Conservation (phyloP, 441 rosid genomes). For the Adansonia madagascariensis region DNA sequence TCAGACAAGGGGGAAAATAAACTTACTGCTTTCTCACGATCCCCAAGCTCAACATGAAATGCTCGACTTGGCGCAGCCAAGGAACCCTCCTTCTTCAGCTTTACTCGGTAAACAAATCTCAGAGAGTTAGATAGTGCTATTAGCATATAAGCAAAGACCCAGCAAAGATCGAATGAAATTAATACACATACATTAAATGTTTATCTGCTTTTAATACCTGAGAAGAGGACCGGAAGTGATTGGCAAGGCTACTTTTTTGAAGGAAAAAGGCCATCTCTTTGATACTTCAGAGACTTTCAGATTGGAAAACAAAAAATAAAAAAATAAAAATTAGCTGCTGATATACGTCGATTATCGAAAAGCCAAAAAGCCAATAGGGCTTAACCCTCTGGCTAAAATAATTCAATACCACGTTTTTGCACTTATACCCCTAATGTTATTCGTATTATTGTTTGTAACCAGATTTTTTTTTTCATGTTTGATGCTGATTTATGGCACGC, state of each 20-base stretch:
- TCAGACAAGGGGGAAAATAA: slow-evolving; percentile 1
- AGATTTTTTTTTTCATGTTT: too few relatives aligned
- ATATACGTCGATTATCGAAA: not conserved
- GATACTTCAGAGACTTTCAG: not conserved
- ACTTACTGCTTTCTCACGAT: slow-evolving; percentile 92
- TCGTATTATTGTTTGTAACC: too few relatives aligned
- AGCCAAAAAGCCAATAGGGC: not conserved
- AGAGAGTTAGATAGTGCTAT: slow-evolving; percentile 12
- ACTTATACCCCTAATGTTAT: not conserved
- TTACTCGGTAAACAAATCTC: not conserved
- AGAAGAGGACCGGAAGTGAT: slow-evolving; percentile 59
- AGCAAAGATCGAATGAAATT: not conserved
- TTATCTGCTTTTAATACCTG: slow-evolving; percentile 43
- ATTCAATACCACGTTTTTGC: not conserved
- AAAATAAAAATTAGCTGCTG: not conserved
- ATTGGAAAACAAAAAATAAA: slow-evolving; percentile 20
- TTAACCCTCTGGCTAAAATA: not conserved
- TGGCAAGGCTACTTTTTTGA: slow-evolving; percentile 47
- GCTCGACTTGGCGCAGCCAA: slow-evolving; percentile 57
- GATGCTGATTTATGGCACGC: too few relatives aligned
- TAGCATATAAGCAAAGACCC: slow-evolving; percentile 6
- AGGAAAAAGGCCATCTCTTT: slow-evolving; percentile 68
- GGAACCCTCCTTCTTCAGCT: slow-evolving; percentile 47
- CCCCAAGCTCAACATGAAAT: slow-evolving; percentile 69
- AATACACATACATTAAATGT: not conserved